These are phyloP conservation scores for Cucumis hystrix DNA, from an alignment of 306 rosid species.

Conservation along the genomic window DNA sequence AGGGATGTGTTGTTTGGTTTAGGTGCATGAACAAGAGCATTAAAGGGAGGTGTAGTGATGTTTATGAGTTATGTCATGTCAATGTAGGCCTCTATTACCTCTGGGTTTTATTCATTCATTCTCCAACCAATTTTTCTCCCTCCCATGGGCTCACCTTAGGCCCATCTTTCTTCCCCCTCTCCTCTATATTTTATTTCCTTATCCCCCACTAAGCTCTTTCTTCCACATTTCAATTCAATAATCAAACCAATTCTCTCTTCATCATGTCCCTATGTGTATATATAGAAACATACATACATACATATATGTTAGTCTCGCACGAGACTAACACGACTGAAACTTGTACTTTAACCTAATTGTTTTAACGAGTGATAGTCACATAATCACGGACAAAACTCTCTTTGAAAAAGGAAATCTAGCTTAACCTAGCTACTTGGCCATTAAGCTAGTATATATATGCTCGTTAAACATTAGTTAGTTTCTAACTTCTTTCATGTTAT, in stretches of 20 bases:
- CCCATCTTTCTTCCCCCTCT: not conserved
- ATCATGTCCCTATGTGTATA: too few relatives aligned
- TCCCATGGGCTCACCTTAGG: conserved; percentile 2
- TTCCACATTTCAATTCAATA: not conserved
- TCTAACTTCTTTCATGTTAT: too few relatives aligned
- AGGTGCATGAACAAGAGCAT: conserved; percentile 6
- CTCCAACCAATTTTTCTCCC: conserved; percentile 1
- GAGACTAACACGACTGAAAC: too few relatives aligned
- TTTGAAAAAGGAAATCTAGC: too few relatives aligned
- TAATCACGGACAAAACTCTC: too few relatives aligned
- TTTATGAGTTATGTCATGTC: not conserved
- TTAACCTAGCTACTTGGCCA: too few relatives aligned
- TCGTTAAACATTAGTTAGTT: too few relatives aligned
- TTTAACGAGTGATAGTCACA: too few relatives aligned
- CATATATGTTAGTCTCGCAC: too few relatives aligned
- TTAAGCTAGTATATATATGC: too few relatives aligned
- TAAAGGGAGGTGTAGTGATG: not conserved
- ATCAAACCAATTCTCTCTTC: not conserved
- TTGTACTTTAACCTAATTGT: too few relatives aligned
- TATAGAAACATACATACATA: too few relatives aligned
- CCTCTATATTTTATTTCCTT: not conserved
- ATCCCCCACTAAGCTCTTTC: not conserved
- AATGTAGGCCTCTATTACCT: not conserved
- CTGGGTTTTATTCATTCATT: not conserved
- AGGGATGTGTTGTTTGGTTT: not conserved